A percentile compares a stretch with the other conserved stretches of the same genome.
phyloP scores from a whole-genome alignment of 768 basidiomycete genomes.

The Lentinus brumalis region DNA sequence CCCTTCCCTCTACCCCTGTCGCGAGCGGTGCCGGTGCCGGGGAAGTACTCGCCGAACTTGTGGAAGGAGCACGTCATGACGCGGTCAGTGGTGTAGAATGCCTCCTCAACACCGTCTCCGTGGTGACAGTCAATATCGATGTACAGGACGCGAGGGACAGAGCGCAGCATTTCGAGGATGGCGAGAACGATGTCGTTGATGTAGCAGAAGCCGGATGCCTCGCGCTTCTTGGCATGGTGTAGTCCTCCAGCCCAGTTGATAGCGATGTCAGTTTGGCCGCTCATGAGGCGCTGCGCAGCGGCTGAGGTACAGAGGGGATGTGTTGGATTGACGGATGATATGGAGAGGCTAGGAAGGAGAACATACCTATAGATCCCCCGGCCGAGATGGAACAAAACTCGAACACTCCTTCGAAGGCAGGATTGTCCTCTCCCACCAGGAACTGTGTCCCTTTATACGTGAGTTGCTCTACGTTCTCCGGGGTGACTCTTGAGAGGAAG shows the following conservation, averaged over 20 bases:
- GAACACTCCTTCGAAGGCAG: constrained; percentile 93
- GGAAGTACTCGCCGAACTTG: constrained; percentile 96
- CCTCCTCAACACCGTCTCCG: constrained; percentile 98
- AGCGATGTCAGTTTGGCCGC: constrained; percentile 77
- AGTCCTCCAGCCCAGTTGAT: constrained; percentile 99
- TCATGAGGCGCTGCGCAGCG: constrained; percentile 78
- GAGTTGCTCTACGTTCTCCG: constrained; percentile 86
- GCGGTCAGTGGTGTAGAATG: constrained; percentile 95
- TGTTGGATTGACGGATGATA: neutral
- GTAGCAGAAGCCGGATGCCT: constrained; percentile 98
- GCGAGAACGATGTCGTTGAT: constrained; percentile 97
- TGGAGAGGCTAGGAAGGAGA: neutral
- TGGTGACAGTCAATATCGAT: constrained; percentile 99
- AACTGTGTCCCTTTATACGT: constrained; percentile 82
- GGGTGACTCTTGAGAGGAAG: constrained; percentile 84
- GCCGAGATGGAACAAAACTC: constrained; percentile 98
- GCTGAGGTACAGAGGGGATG: constrained; percentile 40
- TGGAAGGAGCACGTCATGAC: constrained; percentile 99
- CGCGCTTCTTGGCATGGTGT: constrained; percentile 98
- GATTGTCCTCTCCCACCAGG: constrained; percentile 89
- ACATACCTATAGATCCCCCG: constrained; percentile 87
- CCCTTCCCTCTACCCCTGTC: constrained; percentile 85
- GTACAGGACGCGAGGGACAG: constrained; percentile 86
- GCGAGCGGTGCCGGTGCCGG: constrained; percentile 84
- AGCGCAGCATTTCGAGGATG: constrained; percentile 87